phyloP scores from a whole-genome alignment of 352 stramenopile genomes.

The Globisporangium mamillatum region DNA sequence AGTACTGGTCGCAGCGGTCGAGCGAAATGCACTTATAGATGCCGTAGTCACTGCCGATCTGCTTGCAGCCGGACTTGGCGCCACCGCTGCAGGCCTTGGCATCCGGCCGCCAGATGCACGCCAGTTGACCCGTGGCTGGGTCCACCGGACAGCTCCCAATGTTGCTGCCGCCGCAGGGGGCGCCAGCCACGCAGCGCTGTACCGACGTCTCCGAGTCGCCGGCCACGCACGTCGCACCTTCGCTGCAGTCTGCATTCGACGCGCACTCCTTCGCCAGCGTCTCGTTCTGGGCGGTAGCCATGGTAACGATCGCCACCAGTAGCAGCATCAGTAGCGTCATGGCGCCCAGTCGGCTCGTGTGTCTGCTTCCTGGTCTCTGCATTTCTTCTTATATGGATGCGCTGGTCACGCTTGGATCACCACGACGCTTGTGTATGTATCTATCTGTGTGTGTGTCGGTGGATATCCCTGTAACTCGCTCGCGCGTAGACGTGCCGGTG shows the following conservation, averaged over 20 bases:
- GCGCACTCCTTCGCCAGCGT: conserved; percentile 51
- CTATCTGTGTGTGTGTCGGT: not conserved
- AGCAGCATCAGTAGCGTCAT: conserved; percentile 20
- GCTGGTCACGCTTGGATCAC: not conserved
- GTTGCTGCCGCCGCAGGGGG: conserved; percentile 44
- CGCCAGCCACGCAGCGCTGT: conserved; percentile 65
- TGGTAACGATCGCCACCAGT: conserved; percentile 7
- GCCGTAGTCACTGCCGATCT: conserved; percentile 29
- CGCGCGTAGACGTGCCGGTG: not conserved
- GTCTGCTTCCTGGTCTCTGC: not conserved
- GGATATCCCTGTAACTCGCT: conserved; percentile 1
- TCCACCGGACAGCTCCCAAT: conserved; percentile 63
- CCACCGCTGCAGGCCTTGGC: conserved; percentile 19
- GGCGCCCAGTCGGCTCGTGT: conserved; percentile 1
- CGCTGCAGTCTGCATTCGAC: conserved; percentile 55
- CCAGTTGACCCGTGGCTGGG: conserved; percentile 52
- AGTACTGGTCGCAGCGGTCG: conserved; percentile 72
- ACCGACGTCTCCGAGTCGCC: conserved; percentile 57
- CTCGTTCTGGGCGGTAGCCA: conserved; percentile 8
- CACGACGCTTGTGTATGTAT: not conserved
- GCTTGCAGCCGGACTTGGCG: conserved; percentile 23
- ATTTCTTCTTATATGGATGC: not conserved
- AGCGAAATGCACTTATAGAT: conserved; percentile 85
- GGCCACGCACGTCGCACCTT: conserved; percentile 69
- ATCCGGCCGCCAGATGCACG: conserved; percentile 55